Conservation (phyloP, 805 yeast genomes). For the Groenewaldozyma tartarivorans region DNA sequence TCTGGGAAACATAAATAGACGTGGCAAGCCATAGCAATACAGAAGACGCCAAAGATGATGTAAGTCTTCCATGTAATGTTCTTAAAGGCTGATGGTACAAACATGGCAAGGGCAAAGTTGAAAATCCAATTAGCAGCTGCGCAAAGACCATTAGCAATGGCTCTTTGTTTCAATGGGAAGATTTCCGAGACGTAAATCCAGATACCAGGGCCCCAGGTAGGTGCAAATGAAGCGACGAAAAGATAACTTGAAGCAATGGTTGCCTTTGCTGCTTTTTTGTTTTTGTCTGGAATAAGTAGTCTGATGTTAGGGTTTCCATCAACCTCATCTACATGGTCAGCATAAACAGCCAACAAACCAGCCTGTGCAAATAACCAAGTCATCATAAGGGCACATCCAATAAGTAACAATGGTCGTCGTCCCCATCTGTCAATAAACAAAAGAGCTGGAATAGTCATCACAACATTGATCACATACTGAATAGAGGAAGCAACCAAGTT, state of each 20-base stretch:
- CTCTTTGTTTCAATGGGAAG: slow-evolving; percentile 42
- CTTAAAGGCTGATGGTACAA: slow-evolving; percentile 46
- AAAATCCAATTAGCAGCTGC: slow-evolving; percentile 32
- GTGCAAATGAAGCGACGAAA: slow-evolving; percentile 69
- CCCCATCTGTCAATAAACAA: slow-evolving; percentile 52
- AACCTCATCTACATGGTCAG: slow-evolving; percentile 16
- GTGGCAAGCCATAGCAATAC: slow-evolving; percentile 38
- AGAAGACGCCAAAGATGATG: slow-evolving; percentile 48
- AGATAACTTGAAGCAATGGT: slow-evolving; percentile 43
- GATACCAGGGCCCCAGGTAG: slow-evolving; percentile 64
- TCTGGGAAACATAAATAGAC: slow-evolving; percentile 24
- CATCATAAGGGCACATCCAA: slow-evolving; percentile 58
- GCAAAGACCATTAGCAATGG: slow-evolving; percentile 42
- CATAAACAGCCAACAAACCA: slow-evolving; percentile 29
- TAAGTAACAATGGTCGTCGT: slow-evolving; percentile 49
- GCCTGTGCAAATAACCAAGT: slow-evolving; percentile 57
- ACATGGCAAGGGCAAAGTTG: slow-evolving; percentile 49
- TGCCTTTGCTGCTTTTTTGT: slow-evolving; percentile 35
- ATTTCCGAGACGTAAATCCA: slow-evolving; percentile 44
- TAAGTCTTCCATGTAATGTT: slow-evolving; percentile 49
- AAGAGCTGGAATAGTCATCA: slow-evolving; percentile 53
- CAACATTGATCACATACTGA: slow-evolving; percentile 47
- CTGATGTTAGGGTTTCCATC: slow-evolving; percentile 26
- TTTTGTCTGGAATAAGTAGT: slow-evolving; percentile 22
- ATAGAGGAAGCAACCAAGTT: slow-evolving; percentile 48